Conservation (phyloP, 345 rosid species). For the Excoecaria agallocha region DNA sequence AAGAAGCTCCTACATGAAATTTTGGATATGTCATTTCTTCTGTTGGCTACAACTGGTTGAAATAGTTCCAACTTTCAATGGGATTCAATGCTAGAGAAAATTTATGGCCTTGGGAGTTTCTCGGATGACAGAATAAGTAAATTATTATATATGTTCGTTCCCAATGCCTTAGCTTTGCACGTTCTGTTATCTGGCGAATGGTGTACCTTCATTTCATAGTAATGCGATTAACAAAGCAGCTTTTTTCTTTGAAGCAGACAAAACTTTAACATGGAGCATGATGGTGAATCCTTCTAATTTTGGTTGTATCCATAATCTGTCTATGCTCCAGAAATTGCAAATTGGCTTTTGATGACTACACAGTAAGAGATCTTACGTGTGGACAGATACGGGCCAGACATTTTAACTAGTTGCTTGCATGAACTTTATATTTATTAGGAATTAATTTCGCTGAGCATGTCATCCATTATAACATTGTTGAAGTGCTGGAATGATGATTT, state of each 20-base stretch:
- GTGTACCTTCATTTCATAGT: too few species aligned
- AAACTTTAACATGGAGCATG: constrained; percentile 3
- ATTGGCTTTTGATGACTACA: constrained; percentile 82
- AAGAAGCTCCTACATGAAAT: not conserved
- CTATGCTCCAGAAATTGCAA: constrained; percentile 62
- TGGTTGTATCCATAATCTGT: constrained; percentile 25
- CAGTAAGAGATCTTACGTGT: constrained; percentile 55
- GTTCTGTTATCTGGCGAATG: too few species aligned
- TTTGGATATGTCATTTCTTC: not conserved
- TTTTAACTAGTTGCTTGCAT: constrained; percentile 5
- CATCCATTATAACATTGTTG: not conserved
- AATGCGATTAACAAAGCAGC: not conserved
- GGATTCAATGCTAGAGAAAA: not conserved
- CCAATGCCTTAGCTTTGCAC: too few species aligned
- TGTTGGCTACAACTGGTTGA: not conserved
- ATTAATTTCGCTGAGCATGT: not conserved
- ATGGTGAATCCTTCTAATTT: constrained; percentile 17
- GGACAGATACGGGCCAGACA: constrained; percentile 96
- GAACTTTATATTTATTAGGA: not conserved
- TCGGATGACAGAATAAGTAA: not conserved
- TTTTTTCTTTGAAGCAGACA: not conserved
- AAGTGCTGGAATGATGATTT: not conserved
- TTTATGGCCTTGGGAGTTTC: not conserved
- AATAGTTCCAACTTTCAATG: not conserved
- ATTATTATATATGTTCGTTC: not conserved